Base-by-base conservation (phyloP, 192 early-diverging fungal genomes). In the Mortierella claussenii region DNA sequence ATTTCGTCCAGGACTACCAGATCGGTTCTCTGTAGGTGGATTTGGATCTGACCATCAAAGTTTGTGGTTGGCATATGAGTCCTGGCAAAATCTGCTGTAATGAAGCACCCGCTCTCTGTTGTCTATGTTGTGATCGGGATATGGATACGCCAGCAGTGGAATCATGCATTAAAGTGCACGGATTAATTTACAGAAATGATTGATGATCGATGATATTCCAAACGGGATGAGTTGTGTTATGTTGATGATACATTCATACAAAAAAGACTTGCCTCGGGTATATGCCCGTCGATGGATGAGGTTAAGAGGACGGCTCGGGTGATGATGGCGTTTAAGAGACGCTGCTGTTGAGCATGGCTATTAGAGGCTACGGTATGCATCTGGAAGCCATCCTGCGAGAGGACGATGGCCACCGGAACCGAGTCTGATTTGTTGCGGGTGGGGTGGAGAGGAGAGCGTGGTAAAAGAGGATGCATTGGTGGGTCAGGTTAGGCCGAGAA, bases 1-100 rank as follows among this genome's bases (percentile, higher is more conserved):
- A 90, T 59, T 58, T 91, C 88, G 51, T 86, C 84, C 24, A 91
- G 67, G 40, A 86, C 86, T 24, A 90, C 82, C n/a, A 83, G 60
- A 42, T 78, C 56, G 8, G 81, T 68, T 31, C 42, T 58, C 40
- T 82, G 69, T 11, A 89, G 30, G 24, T 60, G 37, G 55, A 79
- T 67, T 21, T 65, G 61, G 10, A 66, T 30, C 15, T 54, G 73
- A 34, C 21, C 62, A 34, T 76, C 73, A 31, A 76, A 55, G 5
- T 11, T 62, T 23, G 31, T 21, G 0, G 59, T 56, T 3, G 63
- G 58, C 51, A 76, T 43, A 30, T 76, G 49, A 20, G 45, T 67
- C 53, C 40, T 60, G 44, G 65, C 73, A 57, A 76, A 76, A 31
- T 76, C 58, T 20, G 57, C 37, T 43, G 73, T 76, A 11, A 76